A percentile compares a stretch with the other conserved stretches of the same genome.
Evolutionary conservation across 2,329 filamentous ascomycete genomes (phyloP).

Genomic region (Didymella lethalis): DNA sequence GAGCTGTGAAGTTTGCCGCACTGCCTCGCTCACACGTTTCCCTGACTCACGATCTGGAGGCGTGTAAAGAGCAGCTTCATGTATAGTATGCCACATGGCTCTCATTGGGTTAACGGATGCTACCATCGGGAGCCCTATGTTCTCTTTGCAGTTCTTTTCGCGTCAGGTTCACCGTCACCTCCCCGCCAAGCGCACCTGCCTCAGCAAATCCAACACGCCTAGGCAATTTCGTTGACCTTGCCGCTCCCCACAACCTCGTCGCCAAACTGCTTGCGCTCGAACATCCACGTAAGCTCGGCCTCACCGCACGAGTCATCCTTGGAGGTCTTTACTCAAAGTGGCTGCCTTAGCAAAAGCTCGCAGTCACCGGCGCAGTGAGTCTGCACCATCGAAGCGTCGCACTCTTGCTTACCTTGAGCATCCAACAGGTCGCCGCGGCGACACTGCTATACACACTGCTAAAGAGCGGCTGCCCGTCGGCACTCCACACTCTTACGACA

Average conservation of each 20-base stretch:
- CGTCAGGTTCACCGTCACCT: conserved; percentile 4
- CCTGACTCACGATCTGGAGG: too few relatives aligned
- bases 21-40: neutral
- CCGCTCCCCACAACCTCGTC: neutral
- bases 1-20: neutral
- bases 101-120: neutral
- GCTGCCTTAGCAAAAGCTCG: conserved; percentile 29
- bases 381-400: neutral
- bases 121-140: neutral
- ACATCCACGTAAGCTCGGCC: neutral
- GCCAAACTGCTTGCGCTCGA: too few relatives aligned
- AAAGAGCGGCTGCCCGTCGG: conserved; percentile 30
- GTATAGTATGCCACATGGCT: neutral
- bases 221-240: neutral
- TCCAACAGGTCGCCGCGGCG: conserved; percentile 31
- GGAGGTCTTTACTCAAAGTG: conserved; percentile 23
- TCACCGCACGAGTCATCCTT: too few relatives aligned
- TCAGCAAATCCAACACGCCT: neutral
- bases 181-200: conserved; percentile 5
- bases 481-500: conserved; percentile 17
- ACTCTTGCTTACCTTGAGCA: neutral
- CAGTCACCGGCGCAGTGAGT: conserved; percentile 37
- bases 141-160: neutral
- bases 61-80: neutral
- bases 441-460: conserved; percentile 21